Evolutionary conservation across 257 asterid species (phyloP).

Genomic region (Eustoma russellianum): DNA sequence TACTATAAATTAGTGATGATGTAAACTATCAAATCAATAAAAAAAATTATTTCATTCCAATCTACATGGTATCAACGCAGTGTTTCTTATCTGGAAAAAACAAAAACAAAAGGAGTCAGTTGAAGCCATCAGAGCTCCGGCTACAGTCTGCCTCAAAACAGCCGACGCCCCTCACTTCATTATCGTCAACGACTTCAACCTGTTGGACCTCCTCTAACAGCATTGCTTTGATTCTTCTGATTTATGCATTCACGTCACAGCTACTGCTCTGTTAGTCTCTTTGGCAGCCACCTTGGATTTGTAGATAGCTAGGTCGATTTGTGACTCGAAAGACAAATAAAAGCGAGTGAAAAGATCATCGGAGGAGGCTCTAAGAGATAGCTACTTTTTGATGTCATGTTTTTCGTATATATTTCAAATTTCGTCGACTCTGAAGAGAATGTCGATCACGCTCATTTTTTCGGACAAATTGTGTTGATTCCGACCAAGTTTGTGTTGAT

Average conservation of each 20-base stretch:
- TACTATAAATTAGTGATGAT: too few relatives aligned
- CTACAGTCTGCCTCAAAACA: too few relatives aligned
- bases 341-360: conserved; percentile 74
- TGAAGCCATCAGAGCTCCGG: too few relatives aligned
- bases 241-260: conserved; percentile 88
- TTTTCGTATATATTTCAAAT: conserved; percentile 77
- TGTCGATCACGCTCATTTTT: conserved; percentile 78
- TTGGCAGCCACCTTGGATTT: conserved; percentile 53
- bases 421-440: conserved; percentile 60
- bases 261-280: conserved; percentile 78
- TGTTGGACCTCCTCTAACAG: conserved; percentile 74
- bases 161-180: too few relatives aligned
- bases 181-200: too few relatives aligned
- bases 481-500: conserved; percentile 1
- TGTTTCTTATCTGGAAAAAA: too few relatives aligned
- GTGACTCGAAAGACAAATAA: conserved; percentile 54
- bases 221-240: conserved; percentile 76
- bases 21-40: too few relatives aligned
- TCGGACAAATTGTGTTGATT: neutral
- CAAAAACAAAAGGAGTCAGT: too few relatives aligned
- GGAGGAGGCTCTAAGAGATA: conserved; percentile 25
- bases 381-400: conserved; percentile 71
- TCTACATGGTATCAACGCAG: too few relatives aligned
- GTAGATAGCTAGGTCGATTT: conserved; percentile 47
- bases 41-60: too few relatives aligned